Evolutionary conservation across 805 yeast genomes (phyloP).

Genomic region (Cyberlindnera euphorbiae): DNA sequence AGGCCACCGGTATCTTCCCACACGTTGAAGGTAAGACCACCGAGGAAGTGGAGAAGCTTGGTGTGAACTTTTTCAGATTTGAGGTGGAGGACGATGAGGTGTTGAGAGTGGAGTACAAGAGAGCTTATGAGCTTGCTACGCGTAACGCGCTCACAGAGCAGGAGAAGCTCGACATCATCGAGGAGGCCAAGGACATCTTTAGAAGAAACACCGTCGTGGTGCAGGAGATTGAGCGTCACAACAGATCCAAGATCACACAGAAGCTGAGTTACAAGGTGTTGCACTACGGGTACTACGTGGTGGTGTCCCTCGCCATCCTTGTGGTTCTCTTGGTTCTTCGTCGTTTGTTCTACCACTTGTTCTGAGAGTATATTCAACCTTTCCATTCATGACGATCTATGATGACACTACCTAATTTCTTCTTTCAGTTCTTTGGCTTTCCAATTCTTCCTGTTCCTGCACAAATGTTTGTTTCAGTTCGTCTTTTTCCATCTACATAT

Average conservation of each 20-base stretch:
- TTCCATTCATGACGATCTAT: no score
- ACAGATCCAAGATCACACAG: conserved; percentile 50
- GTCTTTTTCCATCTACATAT: no score
- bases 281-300: conserved; percentile 48
- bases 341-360: conserved; percentile 27
- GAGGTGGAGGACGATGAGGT: conserved; percentile 64
- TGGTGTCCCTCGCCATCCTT: conserved; percentile 31
- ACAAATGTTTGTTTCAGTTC: no score
- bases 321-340: conserved; percentile 29
- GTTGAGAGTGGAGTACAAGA: conserved; percentile 62
- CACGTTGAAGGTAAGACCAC: conserved; percentile 61
- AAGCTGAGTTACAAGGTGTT: conserved; percentile 50
- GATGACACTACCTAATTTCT: no score
- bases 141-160: conserved; percentile 64
- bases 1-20: conserved; percentile 71
- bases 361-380: neutral
- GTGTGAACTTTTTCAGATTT: conserved; percentile 68
- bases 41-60: conserved; percentile 54
- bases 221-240: conserved; percentile 62
- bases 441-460: no score
- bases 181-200: conserved; percentile 63
- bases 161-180: conserved; percentile 65
- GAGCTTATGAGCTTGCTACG: conserved; percentile 74
- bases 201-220: conserved; percentile 56
- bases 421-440: no score